Evolutionary conservation across 2,329 filamentous ascomycete species (phyloP), one percentile per base, ranked within the genome.

Genomic region (Metarhizium album): DNA sequence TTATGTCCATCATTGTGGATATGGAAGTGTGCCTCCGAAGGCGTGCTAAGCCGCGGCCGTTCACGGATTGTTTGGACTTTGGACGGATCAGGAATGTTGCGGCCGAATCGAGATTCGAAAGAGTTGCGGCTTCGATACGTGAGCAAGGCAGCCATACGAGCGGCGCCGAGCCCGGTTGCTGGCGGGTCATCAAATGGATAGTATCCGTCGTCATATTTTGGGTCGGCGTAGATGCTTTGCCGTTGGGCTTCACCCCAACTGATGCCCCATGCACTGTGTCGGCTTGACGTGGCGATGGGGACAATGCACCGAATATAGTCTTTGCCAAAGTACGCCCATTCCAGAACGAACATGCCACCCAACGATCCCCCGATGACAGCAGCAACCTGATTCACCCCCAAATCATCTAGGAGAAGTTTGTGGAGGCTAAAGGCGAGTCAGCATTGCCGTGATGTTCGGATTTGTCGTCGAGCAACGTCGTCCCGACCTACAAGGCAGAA

Each of bases 171-270:
- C 1, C 93, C 93, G 1, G 90, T 86, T 0, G 83, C 74, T 0
- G 93, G 93, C 33, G 90, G 90, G 59, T 97, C 89, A 31, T 86
- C 78, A 60, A 93, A 94, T 1, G 82, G 62, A 65, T 97, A 98
- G 70, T 96, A 97, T 43, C 93, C 93, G 62, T 97, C 90, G 55
- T 96, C 90, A 67, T 98, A 98, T 72, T 96, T 97, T 31, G 93
- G 93, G 65, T 98, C 93, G 38, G 89, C 90, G 70, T 97, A 98
- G 65, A 98, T 97, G 75, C 86, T 90, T 70, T 93, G 87, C 48
- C 88, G 78, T 66, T 94, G 88, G 3, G 87, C 87, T 65, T 93
- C 88, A 42, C 87, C 87, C 88, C 88, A 94, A 68, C 86, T 90
- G 61, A 93, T 94, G 23, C 88, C 85, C 88, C 88, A 94, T 4